phyloP scores from a whole-genome alignment of 1,284 basidiomycete species.

The Ganoderma lingzhi region DNA sequence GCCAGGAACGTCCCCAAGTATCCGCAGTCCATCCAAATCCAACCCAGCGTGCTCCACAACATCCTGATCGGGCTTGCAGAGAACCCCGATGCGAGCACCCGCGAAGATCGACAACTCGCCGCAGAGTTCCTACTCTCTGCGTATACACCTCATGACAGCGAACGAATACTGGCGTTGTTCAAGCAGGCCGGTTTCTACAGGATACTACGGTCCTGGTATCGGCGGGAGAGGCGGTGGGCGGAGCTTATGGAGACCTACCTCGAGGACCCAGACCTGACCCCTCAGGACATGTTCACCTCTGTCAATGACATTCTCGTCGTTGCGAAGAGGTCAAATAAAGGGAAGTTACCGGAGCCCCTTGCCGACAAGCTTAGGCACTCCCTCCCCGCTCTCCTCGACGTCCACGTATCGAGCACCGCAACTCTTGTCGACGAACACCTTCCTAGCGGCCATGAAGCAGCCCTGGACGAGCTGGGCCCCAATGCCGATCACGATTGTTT shows the following conservation, averaged over 20 bases:
- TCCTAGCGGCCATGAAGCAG: constrained; percentile 68
- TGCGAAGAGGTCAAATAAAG: constrained; percentile 55
- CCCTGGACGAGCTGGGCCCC: constrained; percentile 56
- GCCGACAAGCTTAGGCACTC: constrained; percentile 58
- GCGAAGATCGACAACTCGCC: constrained; percentile 95
- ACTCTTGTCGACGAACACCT: constrained; percentile 76
- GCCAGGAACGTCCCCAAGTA: constrained; percentile 98
- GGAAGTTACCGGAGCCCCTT: constrained; percentile 60
- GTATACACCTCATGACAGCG: constrained; percentile 85
- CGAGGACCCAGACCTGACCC: constrained; percentile 75
- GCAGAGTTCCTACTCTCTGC: constrained; percentile 94
- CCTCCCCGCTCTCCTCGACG: constrained; percentile 70
- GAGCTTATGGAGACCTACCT: constrained; percentile 78
- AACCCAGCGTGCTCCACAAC: constrained; percentile 72
- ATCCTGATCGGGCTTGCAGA: constrained; percentile 83
- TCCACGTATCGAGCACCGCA: constrained; percentile 75
- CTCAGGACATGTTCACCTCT: constrained; percentile 68
- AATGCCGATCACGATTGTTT: constrained; percentile 66
- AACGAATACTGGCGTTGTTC: constrained; percentile 75
- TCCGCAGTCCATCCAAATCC: constrained; percentile 82
- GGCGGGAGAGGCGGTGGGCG: constrained; percentile 81
- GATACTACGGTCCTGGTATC: constrained; percentile 85
- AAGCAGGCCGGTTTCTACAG: constrained; percentile 89
- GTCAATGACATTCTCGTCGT: constrained; percentile 69
- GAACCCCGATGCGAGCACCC: constrained; percentile 77